A percentile compares a stretch with the other conserved stretches of the same genome.
phyloP scores from a whole-genome alignment of 1,284 basidiomycete genomes.

The Cystobasidium sp. region DNA sequence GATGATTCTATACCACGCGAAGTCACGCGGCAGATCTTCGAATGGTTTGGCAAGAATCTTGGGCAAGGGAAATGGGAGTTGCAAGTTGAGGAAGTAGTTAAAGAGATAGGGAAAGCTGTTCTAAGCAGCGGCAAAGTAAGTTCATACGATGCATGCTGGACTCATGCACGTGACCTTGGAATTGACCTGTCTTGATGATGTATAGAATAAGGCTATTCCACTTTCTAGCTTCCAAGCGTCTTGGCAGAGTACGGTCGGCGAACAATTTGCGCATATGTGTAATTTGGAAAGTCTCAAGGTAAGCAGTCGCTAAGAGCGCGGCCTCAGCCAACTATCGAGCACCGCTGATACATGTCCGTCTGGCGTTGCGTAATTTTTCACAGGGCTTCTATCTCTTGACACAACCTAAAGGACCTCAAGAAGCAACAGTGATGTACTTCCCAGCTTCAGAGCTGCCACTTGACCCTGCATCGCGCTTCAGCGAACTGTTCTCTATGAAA shows the following conservation, averaged over 20 bases:
- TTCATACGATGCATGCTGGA: not conserved
- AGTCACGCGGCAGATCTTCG: conserved; percentile 27
- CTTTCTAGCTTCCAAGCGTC: not conserved
- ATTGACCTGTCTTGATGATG: not conserved
- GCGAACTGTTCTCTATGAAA: conserved; percentile 54
- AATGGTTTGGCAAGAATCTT: conserved; percentile 28
- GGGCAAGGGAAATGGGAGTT: conserved; percentile 25
- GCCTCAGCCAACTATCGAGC: not conserved
- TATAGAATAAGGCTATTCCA: conserved; percentile 22
- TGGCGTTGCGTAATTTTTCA: not conserved
- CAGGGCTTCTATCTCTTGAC: conserved; percentile 35
- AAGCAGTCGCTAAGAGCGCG: not conserved
- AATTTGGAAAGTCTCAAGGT: conserved; percentile 21
- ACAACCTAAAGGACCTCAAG: conserved; percentile 9
- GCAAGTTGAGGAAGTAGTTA: not conserved
- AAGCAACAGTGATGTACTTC: conserved; percentile 51
- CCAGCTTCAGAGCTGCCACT: conserved; percentile 52
- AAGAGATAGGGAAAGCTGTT: conserved; percentile 24
- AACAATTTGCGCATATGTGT: conserved; percentile 27
- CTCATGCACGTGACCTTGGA: conserved; percentile 5
- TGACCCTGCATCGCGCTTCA: conserved; percentile 54
- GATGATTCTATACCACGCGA: conserved; percentile 39
- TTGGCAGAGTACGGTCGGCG: conserved; percentile 29
- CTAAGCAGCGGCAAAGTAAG: conserved; percentile 19
- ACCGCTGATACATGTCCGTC: not conserved